A percentile compares a stretch with the other conserved stretches of the same genome.
phyloP scores from a whole-genome alignment of 2,329 filamentous ascomycete species.

The Paramyrothecium roridum region DNA sequence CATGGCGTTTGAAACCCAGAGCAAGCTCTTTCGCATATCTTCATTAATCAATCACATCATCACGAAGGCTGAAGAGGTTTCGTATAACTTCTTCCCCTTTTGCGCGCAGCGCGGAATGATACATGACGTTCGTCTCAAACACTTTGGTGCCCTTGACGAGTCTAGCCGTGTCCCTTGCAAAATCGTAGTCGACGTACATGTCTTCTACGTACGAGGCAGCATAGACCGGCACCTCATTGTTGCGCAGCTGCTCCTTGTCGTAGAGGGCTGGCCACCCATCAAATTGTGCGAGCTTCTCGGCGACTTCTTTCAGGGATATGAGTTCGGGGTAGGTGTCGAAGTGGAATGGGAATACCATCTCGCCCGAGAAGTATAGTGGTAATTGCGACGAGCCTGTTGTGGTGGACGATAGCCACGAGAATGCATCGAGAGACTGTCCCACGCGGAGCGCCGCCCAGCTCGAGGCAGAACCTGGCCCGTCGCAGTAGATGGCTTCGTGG shows the following conservation, averaged over 20 bases:
- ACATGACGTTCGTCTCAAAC: slow-evolving; percentile 82
- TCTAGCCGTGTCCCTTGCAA: slow-evolving; percentile 70
- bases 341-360: slow-evolving; percentile 88
- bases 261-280: slow-evolving; percentile 75
- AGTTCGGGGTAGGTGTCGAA: slow-evolving; percentile 80
- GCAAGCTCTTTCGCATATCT: background rate
- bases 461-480: slow-evolving; percentile 58
- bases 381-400: slow-evolving; percentile 19
- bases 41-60: slow-evolving; percentile 58
- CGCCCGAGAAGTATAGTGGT: slow-evolving; percentile 78
- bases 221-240: slow-evolving; percentile 82
- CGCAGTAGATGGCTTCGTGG: slow-evolving; percentile 86
- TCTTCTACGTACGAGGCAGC: slow-evolving; percentile 81
- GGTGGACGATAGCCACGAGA: slow-evolving; percentile 44
- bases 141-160: slow-evolving; percentile 75
- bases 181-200: slow-evolving; percentile 84
- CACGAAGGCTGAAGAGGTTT: slow-evolving; percentile 72
- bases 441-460: slow-evolving; percentile 74
- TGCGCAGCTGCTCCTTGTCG: slow-evolving; percentile 66
- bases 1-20: background rate
- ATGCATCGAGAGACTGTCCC: slow-evolving; percentile 44
- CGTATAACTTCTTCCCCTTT: slow-evolving; percentile 74
- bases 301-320: slow-evolving; percentile 62
- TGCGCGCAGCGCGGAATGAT: slow-evolving; percentile 76
- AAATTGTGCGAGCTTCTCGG: slow-evolving; percentile 65